These are phyloP conservation scores for Stephanodiscus triporus DNA, from an alignment of 108 stramenopile genomes.

Conservation along the genomic window DNA sequence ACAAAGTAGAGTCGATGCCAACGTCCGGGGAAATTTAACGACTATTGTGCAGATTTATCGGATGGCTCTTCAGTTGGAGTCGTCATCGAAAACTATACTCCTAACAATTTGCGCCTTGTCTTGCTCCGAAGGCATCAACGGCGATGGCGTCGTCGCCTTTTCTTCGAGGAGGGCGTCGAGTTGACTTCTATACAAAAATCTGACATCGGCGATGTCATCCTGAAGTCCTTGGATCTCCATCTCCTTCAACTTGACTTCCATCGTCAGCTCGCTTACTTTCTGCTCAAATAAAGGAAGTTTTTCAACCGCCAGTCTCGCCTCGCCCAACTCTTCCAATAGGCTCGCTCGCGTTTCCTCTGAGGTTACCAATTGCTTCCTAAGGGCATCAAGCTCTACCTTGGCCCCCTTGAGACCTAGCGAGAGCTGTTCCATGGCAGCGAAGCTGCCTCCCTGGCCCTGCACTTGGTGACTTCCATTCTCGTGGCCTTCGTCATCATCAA, in stretches of 20 bases:
- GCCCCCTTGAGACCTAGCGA: constrained; percentile 69
- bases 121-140: constrained; percentile 5
- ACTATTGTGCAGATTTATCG: background rate
- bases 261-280: constrained; percentile 65
- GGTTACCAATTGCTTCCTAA: constrained; percentile 59
- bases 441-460: constrained; percentile 58
- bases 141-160: constrained; percentile 48
- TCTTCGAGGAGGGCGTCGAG: constrained; percentile 77
- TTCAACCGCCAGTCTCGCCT: constrained; percentile 65
- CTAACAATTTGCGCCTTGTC: background rate
- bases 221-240: constrained; percentile 71
- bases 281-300: constrained; percentile 73
- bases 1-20: too few species aligned
- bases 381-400: constrained; percentile 60
- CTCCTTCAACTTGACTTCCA: constrained; percentile 66
- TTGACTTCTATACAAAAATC: constrained; percentile 68
- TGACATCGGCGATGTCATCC: constrained; percentile 78
- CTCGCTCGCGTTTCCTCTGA: constrained; percentile 66
- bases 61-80: background rate
- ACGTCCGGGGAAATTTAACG: too few species aligned
- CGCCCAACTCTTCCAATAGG: constrained; percentile 61
- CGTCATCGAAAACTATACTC: constrained; percentile 8
- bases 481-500: constrained; percentile 61
- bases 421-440: constrained; percentile 80
- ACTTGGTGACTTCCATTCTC: constrained; percentile 29